A percentile compares a stretch with the other conserved stretches of the same genome.
phyloP scores from a whole-genome alignment of 1,139 yeast species.

The Saccharomyces hybrid region DNA sequence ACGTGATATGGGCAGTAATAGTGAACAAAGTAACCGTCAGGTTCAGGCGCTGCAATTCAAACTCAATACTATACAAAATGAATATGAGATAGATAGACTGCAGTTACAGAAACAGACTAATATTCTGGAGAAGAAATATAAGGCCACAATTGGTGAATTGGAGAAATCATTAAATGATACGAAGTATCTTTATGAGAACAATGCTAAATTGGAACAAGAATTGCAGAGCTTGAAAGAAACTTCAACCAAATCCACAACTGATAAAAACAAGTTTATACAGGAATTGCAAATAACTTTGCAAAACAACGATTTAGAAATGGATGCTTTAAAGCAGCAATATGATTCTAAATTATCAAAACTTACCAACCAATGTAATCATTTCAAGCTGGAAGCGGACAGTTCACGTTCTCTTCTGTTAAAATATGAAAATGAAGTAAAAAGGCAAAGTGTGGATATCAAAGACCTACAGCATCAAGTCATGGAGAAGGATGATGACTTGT shows the following conservation, averaged over 20 bases:
- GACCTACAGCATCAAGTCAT: constrained; percentile 15
- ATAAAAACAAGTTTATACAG: constrained; percentile 20
- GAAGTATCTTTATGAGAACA: constrained; percentile 34
- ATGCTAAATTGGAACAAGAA: constrained; percentile 31
- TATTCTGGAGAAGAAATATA: constrained; percentile 20
- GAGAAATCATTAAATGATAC: constrained; percentile 22
- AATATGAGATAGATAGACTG: constrained; percentile 24
- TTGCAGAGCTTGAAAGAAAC: constrained; percentile 30
- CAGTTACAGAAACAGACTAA: constrained; percentile 21
- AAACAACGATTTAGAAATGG: constrained; percentile 15
- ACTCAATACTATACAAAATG: constrained; percentile 23
- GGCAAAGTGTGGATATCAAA: constrained; percentile 16
- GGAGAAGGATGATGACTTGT: constrained; percentile 24
- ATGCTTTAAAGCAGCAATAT: constrained; percentile 14
- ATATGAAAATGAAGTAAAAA: constrained; percentile 20
- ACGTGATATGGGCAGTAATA: constrained; percentile 6
- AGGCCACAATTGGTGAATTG: constrained; percentile 24
- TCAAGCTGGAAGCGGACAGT: constrained; percentile 14
- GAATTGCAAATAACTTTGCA: constrained; percentile 14
- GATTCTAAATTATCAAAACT: constrained; percentile 11
- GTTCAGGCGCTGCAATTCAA: constrained; percentile 22
- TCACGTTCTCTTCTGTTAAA: constrained; percentile 16
- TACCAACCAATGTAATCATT: constrained; percentile 14
- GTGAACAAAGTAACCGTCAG: constrained; percentile 14
- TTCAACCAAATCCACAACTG: constrained; percentile 17